These are phyloP conservation scores for Ustanciosporium gigantosporum DNA, from an alignment of 1,284 basidiomycete species.

Conservation along the genomic window DNA sequence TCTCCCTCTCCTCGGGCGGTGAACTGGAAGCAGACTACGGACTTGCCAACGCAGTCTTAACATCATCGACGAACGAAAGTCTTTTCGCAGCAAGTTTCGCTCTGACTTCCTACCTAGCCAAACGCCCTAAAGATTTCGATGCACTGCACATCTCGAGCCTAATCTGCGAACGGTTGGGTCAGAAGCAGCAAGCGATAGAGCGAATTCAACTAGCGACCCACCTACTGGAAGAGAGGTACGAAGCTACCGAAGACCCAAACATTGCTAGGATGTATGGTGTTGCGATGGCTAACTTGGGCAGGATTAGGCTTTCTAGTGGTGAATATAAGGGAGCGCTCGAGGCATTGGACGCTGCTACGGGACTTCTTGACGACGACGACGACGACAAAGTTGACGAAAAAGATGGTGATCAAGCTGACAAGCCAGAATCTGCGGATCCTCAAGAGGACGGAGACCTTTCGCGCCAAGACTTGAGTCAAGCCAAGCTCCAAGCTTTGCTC, in stretches of 20 bases:
- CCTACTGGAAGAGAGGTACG: conserved; percentile 83
- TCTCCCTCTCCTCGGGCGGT: conserved; percentile 70
- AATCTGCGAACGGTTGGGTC: conserved; percentile 80
- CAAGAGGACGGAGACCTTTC: conserved; percentile 9
- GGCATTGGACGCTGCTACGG: conserved; percentile 74
- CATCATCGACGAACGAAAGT: conserved; percentile 44
- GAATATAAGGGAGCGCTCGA: conserved; percentile 71
- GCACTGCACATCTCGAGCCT: conserved; percentile 84
- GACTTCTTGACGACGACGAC: conserved; percentile 67
- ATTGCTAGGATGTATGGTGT: conserved; percentile 80
- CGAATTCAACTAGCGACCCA: conserved; percentile 71
- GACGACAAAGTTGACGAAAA: conserved; percentile 63
- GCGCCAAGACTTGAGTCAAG: background rate
- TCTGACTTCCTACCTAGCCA: conserved; percentile 75
- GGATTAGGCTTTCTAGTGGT: conserved; percentile 71
- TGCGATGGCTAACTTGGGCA: conserved; percentile 79
- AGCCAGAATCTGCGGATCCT: background rate
- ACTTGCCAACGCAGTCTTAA: conserved; percentile 72
- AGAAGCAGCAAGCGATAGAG: conserved; percentile 69
- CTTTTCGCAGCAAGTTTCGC: conserved; percentile 70
- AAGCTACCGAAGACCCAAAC: conserved; percentile 76
- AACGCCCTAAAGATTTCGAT: conserved; percentile 71
- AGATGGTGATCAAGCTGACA: background rate
- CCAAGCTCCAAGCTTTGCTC: conserved; percentile 11
- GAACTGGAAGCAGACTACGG: conserved; percentile 82